Conservation (phyloP, 2,329 filamentous ascomycete species). For the Aspergillus fijiensis region DNA sequence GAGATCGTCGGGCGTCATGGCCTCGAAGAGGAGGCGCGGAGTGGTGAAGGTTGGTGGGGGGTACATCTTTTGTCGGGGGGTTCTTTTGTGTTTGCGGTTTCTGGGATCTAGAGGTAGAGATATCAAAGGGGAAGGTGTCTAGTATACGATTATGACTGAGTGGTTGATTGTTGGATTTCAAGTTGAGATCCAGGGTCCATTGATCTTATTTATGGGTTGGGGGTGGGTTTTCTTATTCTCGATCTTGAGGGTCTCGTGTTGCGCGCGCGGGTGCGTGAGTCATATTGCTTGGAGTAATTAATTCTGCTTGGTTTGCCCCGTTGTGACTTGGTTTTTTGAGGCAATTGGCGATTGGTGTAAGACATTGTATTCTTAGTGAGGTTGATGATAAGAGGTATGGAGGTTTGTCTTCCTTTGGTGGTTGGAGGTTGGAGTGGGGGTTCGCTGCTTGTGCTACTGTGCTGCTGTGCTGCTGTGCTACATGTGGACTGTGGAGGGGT, state of each 20-base stretch:
- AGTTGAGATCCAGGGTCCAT: background rate
- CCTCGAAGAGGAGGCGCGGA: constrained; percentile 10
- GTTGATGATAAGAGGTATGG: background rate
- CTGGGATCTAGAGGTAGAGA: background rate
- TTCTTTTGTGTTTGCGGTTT: background rate
- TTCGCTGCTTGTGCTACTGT: background rate
- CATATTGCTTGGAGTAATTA: too few species aligned
- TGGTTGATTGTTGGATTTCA: too few species aligned
- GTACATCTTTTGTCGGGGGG: background rate
- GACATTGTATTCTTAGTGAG: background rate
- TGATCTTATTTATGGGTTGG: background rate
- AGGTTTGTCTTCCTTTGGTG: background rate
- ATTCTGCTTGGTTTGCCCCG: too few species aligned
- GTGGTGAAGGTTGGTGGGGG: constrained; percentile 6
- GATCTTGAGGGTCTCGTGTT: background rate
- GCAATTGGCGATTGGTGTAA: background rate
- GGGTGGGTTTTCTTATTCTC: constrained; percentile 1
- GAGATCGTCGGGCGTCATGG: constrained; percentile 6
- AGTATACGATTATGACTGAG: too few species aligned
- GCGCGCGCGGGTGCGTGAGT: too few species aligned
- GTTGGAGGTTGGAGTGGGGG: background rate
- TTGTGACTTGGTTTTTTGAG: background rate
- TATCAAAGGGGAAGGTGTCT: too few species aligned
- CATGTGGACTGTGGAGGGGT: too few species aligned
- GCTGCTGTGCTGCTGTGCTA: too few species aligned